Conservation (phyloP, 2,329 filamentous ascomycete genomes). For the Curvularia lunata region DNA sequence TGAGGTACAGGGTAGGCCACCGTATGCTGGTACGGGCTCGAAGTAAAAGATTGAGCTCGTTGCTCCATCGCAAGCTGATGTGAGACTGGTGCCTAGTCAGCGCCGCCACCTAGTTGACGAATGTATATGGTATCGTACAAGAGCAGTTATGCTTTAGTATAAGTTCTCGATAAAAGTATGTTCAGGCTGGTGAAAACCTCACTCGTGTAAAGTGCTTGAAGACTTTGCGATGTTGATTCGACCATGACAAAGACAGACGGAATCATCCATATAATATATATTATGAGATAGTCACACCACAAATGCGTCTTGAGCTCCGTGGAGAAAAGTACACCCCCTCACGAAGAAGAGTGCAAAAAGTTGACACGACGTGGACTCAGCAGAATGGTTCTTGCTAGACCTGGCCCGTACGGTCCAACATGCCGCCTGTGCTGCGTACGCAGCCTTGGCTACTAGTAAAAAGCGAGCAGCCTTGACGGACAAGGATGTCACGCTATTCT, state of each 20-base stretch:
- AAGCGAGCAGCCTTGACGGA: slow-evolving; percentile 25
- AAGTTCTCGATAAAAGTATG: too few relatives aligned
- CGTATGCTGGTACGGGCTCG: slow-evolving; percentile 18
- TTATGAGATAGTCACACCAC: slow-evolving; percentile 9
- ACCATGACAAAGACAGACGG: slow-evolving; percentile 4
- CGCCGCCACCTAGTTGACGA: neutral
- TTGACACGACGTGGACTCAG: slow-evolving; percentile 22
- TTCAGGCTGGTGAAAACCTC: neutral
- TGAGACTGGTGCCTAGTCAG: slow-evolving; percentile 7
- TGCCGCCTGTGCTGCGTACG: slow-evolving; percentile 18
- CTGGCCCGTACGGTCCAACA: slow-evolving; percentile 15
- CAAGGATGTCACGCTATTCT: slow-evolving; percentile 22
- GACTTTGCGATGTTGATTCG: slow-evolving; percentile 2
- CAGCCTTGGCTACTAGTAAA: slow-evolving; percentile 19
- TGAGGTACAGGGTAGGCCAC: slow-evolving; percentile 9
- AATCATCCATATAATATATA: slow-evolving; percentile 18
- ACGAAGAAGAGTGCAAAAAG: slow-evolving; percentile 19
- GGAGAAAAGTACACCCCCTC: slow-evolving; percentile 5
- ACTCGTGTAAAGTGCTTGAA: neutral
- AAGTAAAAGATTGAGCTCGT: slow-evolving; percentile 13
- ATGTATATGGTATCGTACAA: neutral
- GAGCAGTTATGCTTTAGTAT: neutral
- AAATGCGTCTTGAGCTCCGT: slow-evolving; percentile 7
- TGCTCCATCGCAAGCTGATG: slow-evolving; percentile 15
- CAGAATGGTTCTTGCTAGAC: slow-evolving; percentile 26